Conservation (phyloP, 2,329 filamentous ascomycete species). For the Venturia effusa region DNA sequence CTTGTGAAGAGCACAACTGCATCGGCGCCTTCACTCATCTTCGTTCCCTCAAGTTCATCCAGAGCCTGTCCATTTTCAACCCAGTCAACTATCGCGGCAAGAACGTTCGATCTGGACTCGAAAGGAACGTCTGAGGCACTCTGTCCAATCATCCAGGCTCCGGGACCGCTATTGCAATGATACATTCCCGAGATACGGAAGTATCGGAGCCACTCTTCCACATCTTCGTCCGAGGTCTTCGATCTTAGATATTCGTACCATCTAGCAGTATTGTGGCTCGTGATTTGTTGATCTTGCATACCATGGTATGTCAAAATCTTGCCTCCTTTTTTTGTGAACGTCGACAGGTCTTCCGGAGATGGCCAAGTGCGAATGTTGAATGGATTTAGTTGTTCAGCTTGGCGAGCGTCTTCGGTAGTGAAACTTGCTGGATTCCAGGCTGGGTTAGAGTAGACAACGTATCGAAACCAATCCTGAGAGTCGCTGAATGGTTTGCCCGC, state of each 20-base stretch:
- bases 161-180: constrained; percentile 8
- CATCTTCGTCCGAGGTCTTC: background rate
- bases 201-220: constrained; percentile 3
- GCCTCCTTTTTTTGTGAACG: constrained; percentile 3
- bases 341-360: background rate
- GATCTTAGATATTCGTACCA: constrained; percentile 5
- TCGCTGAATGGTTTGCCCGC: constrained; percentile 10
- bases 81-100: constrained; percentile 10
- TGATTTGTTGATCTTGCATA: constrained; percentile 10
- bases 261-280: constrained; percentile 2
- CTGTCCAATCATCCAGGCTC: constrained; percentile 9
- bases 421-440: constrained; percentile 2
- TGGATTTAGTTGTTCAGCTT: constrained; percentile 7
- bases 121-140: background rate
- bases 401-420: background rate
- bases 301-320: constrained; percentile 12
- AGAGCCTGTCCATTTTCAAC: constrained; percentile 10
- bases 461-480: constrained; percentile 9
- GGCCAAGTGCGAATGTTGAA: constrained; percentile 10
- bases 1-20: background rate
- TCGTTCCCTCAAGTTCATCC: constrained; percentile 6
- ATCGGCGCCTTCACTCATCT: background rate
- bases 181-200: constrained; percentile 11
- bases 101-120: constrained; percentile 8
- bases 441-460: constrained; percentile 7